Percentiles rank a stretch among this genome's conserved stretches.
Conservation (phyloP, 2,329 filamentous ascomycete species). For the Atkinsonella hypoxylon region DNA sequence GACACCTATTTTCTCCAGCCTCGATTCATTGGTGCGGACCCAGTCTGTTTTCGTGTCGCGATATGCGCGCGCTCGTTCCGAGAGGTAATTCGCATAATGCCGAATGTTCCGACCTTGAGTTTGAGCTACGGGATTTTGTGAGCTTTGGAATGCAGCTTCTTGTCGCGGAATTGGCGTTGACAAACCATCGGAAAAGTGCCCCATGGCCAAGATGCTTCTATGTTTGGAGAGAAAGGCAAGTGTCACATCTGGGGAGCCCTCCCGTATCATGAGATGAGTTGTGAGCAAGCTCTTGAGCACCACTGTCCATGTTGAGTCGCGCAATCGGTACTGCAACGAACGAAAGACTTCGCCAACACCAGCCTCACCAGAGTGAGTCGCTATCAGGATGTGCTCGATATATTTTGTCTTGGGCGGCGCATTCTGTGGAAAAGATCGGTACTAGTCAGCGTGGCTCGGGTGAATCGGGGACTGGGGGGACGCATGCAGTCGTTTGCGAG, state of each 20-base stretch:
- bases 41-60: conserved; percentile 80
- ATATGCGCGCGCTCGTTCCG: conserved; percentile 70
- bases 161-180: conserved; percentile 23
- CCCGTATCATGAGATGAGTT: conserved; percentile 92
- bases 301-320: conserved; percentile 98
- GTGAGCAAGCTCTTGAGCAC: conserved; percentile 97
- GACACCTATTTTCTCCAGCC: conserved; percentile 73
- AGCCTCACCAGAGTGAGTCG: conserved; percentile 87
- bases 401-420: conserved; percentile 98
- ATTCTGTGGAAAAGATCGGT: conserved; percentile 42
- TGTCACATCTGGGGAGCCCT: conserved; percentile 82
- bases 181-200: conserved; percentile 84
- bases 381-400: conserved; percentile 93
- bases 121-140: conserved; percentile 48
- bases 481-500: neutral
- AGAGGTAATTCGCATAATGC: conserved; percentile 79
- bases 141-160: neutral
- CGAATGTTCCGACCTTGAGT: conserved; percentile 91
- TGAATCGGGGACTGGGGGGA: neutral
- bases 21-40: conserved; percentile 70
- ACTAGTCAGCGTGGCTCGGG: neutral
- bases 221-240: conserved; percentile 74
- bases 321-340: conserved; percentile 73
- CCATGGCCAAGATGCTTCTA: conserved; percentile 73
- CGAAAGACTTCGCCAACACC: conserved; percentile 94